Evolutionary conservation across 2,329 filamentous ascomycete species (phyloP).

Genomic region (Leptosphaerulina australis): DNA sequence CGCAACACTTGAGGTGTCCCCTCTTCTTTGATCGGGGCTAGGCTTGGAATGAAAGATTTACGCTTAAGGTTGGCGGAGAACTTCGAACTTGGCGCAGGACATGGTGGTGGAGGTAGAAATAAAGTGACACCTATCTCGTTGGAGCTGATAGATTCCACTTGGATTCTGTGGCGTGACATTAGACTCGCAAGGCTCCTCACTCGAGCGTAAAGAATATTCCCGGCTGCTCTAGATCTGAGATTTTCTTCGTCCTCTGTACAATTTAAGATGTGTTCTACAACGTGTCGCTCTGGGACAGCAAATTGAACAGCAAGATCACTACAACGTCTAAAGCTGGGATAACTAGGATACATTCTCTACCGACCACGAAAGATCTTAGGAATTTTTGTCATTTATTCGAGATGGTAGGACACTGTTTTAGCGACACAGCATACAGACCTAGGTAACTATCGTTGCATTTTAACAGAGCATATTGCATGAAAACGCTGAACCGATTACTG

Average conservation of each 20-base stretch:
- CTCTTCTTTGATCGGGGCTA: neutral
- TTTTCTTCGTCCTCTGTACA: neutral
- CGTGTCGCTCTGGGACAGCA: slow-evolving; percentile 1
- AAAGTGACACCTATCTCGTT: neutral
- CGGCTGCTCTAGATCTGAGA: neutral
- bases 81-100: neutral
- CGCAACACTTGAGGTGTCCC: neutral
- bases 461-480: too few relatives aligned
- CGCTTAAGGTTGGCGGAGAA: neutral
- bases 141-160: neutral
- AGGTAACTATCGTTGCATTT: too few relatives aligned
- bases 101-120: slow-evolving; percentile 1
- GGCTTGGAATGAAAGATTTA: neutral
- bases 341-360: slow-evolving; percentile 1
- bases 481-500: too few relatives aligned
- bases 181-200: neutral
- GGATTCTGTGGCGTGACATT: neutral
- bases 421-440: neutral
- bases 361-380: neutral
- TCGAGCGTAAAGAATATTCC: neutral
- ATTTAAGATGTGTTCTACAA: slow-evolving; percentile 1
- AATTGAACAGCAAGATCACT: slow-evolving; percentile 2
- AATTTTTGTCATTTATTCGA: neutral
- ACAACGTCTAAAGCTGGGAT: neutral
- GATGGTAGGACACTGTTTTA: neutral